Percentiles rank a stretch among this genome's conserved stretches.
Conservation (phyloP, 208 protist genomes). For the Crithidia mellificae region DNA sequence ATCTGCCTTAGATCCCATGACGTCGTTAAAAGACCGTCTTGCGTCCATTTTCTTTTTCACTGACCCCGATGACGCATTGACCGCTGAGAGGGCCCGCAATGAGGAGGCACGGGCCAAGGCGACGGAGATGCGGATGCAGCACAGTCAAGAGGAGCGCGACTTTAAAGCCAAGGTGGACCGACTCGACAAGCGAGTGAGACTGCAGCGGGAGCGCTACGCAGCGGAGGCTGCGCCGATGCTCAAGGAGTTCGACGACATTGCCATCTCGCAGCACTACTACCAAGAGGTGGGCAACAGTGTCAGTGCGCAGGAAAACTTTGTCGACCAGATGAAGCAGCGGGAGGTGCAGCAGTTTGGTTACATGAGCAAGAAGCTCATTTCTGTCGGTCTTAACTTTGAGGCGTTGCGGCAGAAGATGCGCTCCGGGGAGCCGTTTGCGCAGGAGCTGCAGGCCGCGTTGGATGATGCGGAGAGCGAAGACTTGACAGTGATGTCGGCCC, state of each 20-base stretch:
- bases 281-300: constrained; percentile 60
- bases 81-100: constrained; percentile 70
- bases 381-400: constrained; percentile 74
- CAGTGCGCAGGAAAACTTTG: constrained; percentile 47
- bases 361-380: constrained; percentile 86
- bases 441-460: constrained; percentile 57
- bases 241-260: constrained; percentile 78
- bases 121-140: constrained; percentile 34
- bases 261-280: constrained; percentile 82
- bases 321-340: constrained; percentile 53
- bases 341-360: constrained; percentile 83
- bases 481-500: constrained; percentile 53
- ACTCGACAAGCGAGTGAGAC: constrained; percentile 52
- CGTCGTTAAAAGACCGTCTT: constrained; percentile 33
- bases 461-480: constrained; percentile 82
- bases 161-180: constrained; percentile 28
- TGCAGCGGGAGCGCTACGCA: constrained; percentile 54
- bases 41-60: constrained; percentile 53
- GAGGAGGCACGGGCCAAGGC: constrained; percentile 62
- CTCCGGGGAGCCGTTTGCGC: constrained; percentile 55
- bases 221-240: constrained; percentile 57
- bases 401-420: constrained; percentile 51
- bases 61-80: constrained; percentile 55
- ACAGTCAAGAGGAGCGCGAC: constrained; percentile 47
- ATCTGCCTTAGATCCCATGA: constrained; percentile 42